A percentile compares a stretch with the other conserved stretches of the same genome.
phyloP scores from a whole-genome alignment of 2,329 filamentous ascomycete genomes.

The Stagonosporopsis cucurbitacearum region DNA sequence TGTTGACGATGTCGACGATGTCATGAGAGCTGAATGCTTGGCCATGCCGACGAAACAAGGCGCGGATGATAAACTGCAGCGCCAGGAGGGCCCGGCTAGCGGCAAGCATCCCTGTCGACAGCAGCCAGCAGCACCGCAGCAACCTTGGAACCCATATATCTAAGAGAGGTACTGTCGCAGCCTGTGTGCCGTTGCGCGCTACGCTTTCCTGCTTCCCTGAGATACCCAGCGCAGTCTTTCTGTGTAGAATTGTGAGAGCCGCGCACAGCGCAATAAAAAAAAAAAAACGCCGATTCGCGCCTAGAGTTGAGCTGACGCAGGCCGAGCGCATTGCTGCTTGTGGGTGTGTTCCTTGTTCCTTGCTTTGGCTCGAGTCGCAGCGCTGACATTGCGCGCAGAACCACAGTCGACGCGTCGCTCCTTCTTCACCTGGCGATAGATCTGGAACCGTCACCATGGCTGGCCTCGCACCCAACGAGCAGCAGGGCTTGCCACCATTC shows the following conservation, averaged over 20 bases:
- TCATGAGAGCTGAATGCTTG: constrained; percentile 16
- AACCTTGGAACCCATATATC: constrained; percentile 11
- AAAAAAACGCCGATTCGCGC: background rate
- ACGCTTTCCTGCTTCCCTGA: background rate
- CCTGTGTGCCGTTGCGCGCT: background rate
- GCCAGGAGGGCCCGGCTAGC: constrained; percentile 14
- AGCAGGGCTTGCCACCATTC: constrained; percentile 1
- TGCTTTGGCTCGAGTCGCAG: constrained; percentile 9
- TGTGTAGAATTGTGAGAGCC: background rate
- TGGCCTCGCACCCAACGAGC: constrained; percentile 14
- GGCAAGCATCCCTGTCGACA: constrained; percentile 10
- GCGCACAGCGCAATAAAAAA: background rate
- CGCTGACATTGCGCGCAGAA: constrained; percentile 19
- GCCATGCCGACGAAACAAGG: constrained; percentile 12
- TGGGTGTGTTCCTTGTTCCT: constrained; percentile 15
- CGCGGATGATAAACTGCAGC: constrained; percentile 6
- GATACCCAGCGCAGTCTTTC: background rate
- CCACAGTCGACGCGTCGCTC: constrained; percentile 12
- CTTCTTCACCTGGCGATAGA: background rate
- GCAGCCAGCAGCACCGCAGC: constrained; percentile 1
- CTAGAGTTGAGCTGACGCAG: constrained; percentile 12
- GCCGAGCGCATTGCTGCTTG: constrained; percentile 24
- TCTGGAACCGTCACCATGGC: constrained; percentile 4
- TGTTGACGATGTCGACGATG: constrained; percentile 9
- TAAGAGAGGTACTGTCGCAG: background rate